Percentiles rank a stretch among this genome's conserved stretches.
These are phyloP conservation scores for Yarrowia yakushimensis DNA, from an alignment of 805 yeast genomes.

Conservation along the genomic window DNA sequence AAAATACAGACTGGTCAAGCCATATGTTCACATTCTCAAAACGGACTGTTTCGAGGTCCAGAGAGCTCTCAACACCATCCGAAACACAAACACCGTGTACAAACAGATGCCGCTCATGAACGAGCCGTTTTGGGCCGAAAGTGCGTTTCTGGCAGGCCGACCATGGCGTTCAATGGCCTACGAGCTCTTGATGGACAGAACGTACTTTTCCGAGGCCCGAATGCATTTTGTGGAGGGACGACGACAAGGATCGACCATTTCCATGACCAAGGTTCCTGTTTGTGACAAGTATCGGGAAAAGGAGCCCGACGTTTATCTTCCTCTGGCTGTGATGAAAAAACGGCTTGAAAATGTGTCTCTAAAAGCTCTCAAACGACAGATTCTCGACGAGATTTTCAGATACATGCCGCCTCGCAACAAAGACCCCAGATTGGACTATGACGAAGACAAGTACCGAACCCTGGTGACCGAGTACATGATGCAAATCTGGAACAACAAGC, in stretches of 20 bases:
- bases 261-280: background rate
- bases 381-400: background rate
- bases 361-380: background rate
- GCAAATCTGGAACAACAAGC: background rate
- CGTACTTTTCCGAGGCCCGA: background rate
- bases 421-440: background rate
- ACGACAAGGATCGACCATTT: background rate
- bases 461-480: background rate
- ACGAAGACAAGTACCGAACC: background rate
- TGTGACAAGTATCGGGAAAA: background rate
- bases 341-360: background rate
- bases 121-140: slow-evolving; percentile 10
- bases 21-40: background rate
- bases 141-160: background rate
- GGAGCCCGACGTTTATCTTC: background rate
- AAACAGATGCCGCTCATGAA: background rate
- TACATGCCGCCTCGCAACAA: background rate
- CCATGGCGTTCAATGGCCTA: background rate
- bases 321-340: background rate
- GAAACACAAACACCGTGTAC: background rate
- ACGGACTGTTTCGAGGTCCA: background rate
- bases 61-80: background rate
- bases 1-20: background rate
- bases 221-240: background rate
- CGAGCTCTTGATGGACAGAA: background rate